Evolutionary conservation across 1,139 yeast genomes (phyloP).

Genomic region (Candida sp.): DNA sequence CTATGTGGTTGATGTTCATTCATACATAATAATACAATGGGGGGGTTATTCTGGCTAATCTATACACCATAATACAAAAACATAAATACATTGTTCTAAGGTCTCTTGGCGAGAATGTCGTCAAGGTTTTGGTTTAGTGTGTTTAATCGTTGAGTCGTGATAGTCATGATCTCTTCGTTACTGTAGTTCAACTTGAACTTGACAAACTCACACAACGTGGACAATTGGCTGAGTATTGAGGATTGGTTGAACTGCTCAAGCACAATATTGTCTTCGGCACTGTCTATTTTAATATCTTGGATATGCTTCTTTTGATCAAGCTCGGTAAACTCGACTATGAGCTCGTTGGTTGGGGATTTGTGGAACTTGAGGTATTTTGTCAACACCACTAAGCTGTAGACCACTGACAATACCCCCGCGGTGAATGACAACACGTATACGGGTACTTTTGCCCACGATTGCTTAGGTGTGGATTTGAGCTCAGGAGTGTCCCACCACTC

Average conservation of each 20-base stretch:
- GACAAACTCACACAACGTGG: conserved; percentile 21
- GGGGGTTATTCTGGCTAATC: neutral
- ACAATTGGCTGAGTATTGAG: conserved; percentile 18
- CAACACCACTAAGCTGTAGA: conserved; percentile 31
- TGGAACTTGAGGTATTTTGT: conserved; percentile 24
- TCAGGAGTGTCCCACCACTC: conserved; percentile 31
- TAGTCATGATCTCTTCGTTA: conserved; percentile 16
- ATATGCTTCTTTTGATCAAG: conserved; percentile 9
- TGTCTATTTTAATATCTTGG: conserved; percentile 8
- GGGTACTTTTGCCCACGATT: conserved; percentile 47
- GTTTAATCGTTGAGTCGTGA: conserved; percentile 21
- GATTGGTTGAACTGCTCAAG: conserved; percentile 15
- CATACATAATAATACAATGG: conserved; percentile 1
- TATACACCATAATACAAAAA: neutral
- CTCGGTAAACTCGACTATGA: conserved; percentile 12
- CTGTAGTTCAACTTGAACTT: conserved; percentile 20
- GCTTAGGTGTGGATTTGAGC: conserved; percentile 22
- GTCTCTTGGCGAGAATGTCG: conserved; percentile 15
- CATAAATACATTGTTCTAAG: neutral
- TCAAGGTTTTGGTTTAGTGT: conserved; percentile 24
- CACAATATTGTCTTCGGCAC: conserved; percentile 3
- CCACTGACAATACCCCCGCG: conserved; percentile 27
- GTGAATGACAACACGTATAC: conserved; percentile 30
- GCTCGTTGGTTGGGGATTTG: conserved; percentile 5
- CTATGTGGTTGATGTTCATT: neutral